Evolutionary conservation across 2,329 filamentous ascomycete species (phyloP).

Genomic region (Ceratocystis lukuohia): DNA sequence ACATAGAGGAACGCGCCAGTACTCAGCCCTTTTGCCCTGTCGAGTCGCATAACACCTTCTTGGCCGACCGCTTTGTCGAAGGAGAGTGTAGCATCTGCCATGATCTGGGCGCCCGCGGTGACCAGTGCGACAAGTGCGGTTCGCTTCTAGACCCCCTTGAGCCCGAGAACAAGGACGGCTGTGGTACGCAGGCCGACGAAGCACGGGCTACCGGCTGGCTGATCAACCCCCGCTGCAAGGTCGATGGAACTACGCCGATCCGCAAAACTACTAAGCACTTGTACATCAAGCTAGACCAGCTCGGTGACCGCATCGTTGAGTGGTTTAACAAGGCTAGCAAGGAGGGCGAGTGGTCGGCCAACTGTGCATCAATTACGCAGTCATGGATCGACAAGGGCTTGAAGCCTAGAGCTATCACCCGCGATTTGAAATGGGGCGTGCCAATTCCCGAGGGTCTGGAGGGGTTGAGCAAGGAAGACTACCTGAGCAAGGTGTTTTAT

Average conservation of each 20-base stretch:
- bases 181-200: constrained; percentile 24
- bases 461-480: constrained; percentile 40
- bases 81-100: constrained; percentile 63
- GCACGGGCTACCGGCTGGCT: constrained; percentile 37
- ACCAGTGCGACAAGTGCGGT: constrained; percentile 65
- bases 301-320: constrained; percentile 60
- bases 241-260: constrained; percentile 71
- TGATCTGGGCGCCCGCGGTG: constrained; percentile 56
- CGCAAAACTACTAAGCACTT: constrained; percentile 77
- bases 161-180: constrained; percentile 29
- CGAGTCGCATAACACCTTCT: constrained; percentile 58
- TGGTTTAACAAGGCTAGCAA: constrained; percentile 65
- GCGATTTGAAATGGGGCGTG: constrained; percentile 83
- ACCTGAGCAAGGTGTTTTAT: constrained; percentile 62
- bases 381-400: constrained; percentile 75
- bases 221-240: constrained; percentile 79
- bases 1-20: constrained; percentile 72
- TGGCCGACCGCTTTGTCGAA: constrained; percentile 79
- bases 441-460: constrained; percentile 38
- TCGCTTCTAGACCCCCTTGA: constrained; percentile 58
- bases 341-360: constrained; percentile 63
- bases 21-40: constrained; percentile 69
- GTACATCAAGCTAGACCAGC: constrained; percentile 72
- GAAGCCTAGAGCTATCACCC: constrained; percentile 74
- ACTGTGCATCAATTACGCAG: constrained; percentile 62